A percentile compares a stretch with the other conserved stretches of the same genome.
Conservation (phyloP, 2,329 filamentous ascomycete species). For the Septoria linicola region DNA sequence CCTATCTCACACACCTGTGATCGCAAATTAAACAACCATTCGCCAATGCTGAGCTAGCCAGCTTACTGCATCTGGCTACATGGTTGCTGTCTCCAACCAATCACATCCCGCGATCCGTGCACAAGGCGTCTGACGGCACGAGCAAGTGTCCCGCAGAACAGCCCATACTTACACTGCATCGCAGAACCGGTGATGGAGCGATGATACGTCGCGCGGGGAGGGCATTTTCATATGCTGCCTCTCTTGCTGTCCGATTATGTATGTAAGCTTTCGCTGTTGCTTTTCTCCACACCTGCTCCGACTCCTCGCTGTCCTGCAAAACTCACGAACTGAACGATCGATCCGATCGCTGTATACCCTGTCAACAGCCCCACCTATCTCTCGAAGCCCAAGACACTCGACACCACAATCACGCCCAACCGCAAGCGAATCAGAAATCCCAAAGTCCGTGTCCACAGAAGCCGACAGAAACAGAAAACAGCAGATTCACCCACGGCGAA, state of each 20-base stretch:
- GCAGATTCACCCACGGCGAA: no score
- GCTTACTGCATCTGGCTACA: slow-evolving; percentile 10
- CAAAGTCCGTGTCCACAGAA: slow-evolving; percentile 1
- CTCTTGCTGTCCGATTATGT: no score
- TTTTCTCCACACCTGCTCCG: no score
- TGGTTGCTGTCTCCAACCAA: background rate
- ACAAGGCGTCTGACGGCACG: slow-evolving; percentile 4
- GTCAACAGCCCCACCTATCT: no score
- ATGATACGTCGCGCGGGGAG: background rate
- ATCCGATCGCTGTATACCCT: background rate
- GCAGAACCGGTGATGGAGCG: background rate
- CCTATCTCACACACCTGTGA: slow-evolving; percentile 7
- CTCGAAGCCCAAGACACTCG: no score
- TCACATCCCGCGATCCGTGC: slow-evolving; percentile 3
- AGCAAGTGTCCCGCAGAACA: background rate
- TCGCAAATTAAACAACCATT: slow-evolving; percentile 7
- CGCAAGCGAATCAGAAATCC: background rate
- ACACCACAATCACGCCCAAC: background rate
- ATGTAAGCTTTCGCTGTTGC: no score
- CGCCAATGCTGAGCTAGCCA: background rate
- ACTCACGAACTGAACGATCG: background rate
- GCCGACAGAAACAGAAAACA: slow-evolving; percentile 1
- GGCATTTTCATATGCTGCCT: no score
- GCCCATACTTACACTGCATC: background rate
- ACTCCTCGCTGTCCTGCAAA: no score